Base-by-base conservation (phyloP, 441 rosid species). In the Populus hybrid region DNA sequence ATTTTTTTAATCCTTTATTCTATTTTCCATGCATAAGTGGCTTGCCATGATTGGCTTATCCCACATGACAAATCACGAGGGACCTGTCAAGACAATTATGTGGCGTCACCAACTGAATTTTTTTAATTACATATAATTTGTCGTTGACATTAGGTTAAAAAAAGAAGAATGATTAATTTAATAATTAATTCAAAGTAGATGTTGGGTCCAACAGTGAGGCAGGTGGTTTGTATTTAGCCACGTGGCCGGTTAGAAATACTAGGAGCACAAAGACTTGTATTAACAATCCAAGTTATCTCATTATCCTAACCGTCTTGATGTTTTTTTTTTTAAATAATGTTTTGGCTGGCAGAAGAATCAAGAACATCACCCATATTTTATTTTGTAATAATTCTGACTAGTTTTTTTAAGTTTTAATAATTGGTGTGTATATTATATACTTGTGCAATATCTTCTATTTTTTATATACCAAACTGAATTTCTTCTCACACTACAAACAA, bases 161-260 rank as follows among this genome's bases (percentile, higher is more conserved):
- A 73, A 67, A 8, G 23, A 11, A 14, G 7, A 0, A 8, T 23
- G 63, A 23, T 76, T 64, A 67, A 6, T 76, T 66, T 38, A n/a
- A 50, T 57, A n/a, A 50, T 57, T 10, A 72, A 54, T 79, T 32
- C 2, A n/a, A 46, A 3, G 71, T 74, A 50, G 61, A 20, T 10
- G 64, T 35, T 69, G 75, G 77, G 81, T 79, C 81, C 63, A 81
- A 10, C 40, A 74, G 32, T 10, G 73, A 36, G 59, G 79, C 83
- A 18, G 20, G 6, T 77, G 84, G 82, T 61, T 76, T 20, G 6
- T 32, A 73, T 57, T 14, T 34, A 18, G 75, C 83, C 84, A 77
- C 8, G 80, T 81, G 81, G 79, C 23, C 21, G 84, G 76, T 42
- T 70, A 5, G 63, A 46, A 73, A 0, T 6, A 20, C 20, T 26